Evolutionary conservation across 306 rosid genomes (phyloP), one percentile per base, ranked within the genome.

Genomic region (Bauhinia variegata): DNA sequence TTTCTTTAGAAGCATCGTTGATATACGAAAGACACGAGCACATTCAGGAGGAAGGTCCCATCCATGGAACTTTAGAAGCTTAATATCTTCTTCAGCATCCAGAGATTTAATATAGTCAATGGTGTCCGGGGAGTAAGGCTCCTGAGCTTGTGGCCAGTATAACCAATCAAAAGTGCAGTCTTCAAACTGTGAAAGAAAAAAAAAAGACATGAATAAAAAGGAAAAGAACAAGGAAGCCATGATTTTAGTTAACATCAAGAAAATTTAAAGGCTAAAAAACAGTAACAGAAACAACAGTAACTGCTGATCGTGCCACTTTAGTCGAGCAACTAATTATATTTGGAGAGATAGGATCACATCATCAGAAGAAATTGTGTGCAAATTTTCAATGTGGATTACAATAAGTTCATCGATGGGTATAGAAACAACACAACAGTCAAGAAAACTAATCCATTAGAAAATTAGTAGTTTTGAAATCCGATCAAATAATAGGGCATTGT

Each of bases 151-250:
- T 7, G 87, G 89, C 92, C 92, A 87, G 73, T 87, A 81, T 41
- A 87, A 73, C 92, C 92, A 87, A 39, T 87, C 92, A 70, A 84
- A 87, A 49, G 92, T 87, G 84, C 92, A 87, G 66, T 87, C 92
- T 79, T 87, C 89, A 72, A 81, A 84, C 92, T 87, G 83, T 68
- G 49, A 67, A 60, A 60, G 12, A 38, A 33, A 42, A 46, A 36
- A 14, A 6, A 3, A 5, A 32, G 53, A 63, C 67, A 75, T 67
- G 61, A 60, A 64, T 49, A 12, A 44, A 53, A 32, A 8, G 31
- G 33, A 17, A 61, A 52, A 12, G 8, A 7, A 14, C n/a, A n/a
- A n/a, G n/a, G n/a, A n/a, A n/a, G n/a, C n/a, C n/a, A n/a, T n/a
- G n/a, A 62, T 41, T 51, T 7, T 31, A 33, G 31, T 2, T 5